Base-by-base conservation (phyloP, 768 basidiomycete species). In the Dioszegia hungarica region DNA sequence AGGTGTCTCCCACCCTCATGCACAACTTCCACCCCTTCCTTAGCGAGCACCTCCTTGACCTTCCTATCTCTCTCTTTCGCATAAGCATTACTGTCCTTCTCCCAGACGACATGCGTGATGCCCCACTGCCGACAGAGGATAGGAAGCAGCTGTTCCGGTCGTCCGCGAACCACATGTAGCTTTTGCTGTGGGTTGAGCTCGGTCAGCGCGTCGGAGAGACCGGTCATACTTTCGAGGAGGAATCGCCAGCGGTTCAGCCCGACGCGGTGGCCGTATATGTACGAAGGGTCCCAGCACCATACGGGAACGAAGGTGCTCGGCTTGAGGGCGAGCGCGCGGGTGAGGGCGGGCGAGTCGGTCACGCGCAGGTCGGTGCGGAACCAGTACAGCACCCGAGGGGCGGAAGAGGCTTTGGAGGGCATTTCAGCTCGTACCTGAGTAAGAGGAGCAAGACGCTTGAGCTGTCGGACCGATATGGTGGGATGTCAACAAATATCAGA, bases 311-410 rank as follows among this genome's bases (percentile, higher is more conserved):
- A 70, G n/a, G 67, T 58, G 24, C 63, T 62, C 10, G 61, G 40
- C 2, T 57, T 44, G n/a, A 71, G 44, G 2, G 28, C 36, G 15
- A 76, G 58, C 0, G 71, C 69, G 24, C 59, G 57, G 17, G 40
- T 50, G 5, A 76, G 63, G 10, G 73, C 70, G 0, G 75, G 72
- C 8, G 70, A 72, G 48, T 78, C 75, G 41, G 72, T 73, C 3
- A 77, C 48, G 1, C 78, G 62, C 9, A 78, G 62, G 52, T 78
- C 77, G 3, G 77, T 78, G n/a, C 77, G 58, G 60, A 72, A 75
- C 77, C 77, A 78, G 55, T 75, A 75, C 25, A 78, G 36, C 1
- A 76, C 74, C 43, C 73, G 59, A 4, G 49, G 49, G n/a, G n/a
- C n/a, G n/a, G n/a, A 9, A 36, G 8, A 3, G 19, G 48, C 31